These are phyloP conservation scores for Lactarius quietus DNA, from an alignment of 768 basidiomycete species.

Conservation along the genomic window DNA sequence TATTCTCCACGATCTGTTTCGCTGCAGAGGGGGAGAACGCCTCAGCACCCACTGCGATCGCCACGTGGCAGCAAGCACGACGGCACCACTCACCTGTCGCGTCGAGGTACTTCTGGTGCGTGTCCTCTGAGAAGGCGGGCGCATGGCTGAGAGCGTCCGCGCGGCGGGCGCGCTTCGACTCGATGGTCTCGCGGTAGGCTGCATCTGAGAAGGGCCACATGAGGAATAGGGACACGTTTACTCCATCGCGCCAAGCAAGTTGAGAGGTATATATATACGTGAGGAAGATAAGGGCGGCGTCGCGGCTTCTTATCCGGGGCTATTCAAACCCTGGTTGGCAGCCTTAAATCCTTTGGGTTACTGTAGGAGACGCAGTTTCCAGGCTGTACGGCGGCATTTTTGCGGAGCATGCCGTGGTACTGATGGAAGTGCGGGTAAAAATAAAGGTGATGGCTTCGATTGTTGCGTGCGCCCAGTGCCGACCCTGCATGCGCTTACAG, in stretches of 20 bases:
- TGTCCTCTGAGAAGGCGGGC: slow-evolving; percentile 3
- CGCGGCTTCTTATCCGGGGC: background rate
- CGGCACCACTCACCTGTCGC: slow-evolving; percentile 44
- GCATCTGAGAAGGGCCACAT: slow-evolving; percentile 14
- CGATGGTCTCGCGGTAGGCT: slow-evolving; percentile 2
- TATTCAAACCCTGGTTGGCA: background rate
- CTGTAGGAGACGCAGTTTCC: background rate
- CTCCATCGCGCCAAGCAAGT: background rate
- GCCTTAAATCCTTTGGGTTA: background rate
- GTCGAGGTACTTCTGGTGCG: slow-evolving; percentile 32
- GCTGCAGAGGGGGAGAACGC: slow-evolving; percentile 31
- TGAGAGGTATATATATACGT: background rate
- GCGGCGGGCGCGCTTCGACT: slow-evolving; percentile 27
- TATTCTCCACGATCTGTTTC: slow-evolving; percentile 42
- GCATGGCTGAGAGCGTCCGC: slow-evolving; percentile 26
- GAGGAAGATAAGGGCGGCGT: background rate
- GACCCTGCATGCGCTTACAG: no score
- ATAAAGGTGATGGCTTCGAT: no score
- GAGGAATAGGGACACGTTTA: background rate
- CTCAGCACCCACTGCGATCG: no score
- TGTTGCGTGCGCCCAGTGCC: no score
- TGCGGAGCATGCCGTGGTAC: no score
- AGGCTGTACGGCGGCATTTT: no score
- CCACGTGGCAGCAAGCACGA: no score
- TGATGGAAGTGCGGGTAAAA: no score